A percentile compares a stretch with the other conserved stretches of the same genome.
These are phyloP conservation scores for Knoxia roxburghii DNA, from an alignment of 257 asterid genomes.

Conservation along the genomic window DNA sequence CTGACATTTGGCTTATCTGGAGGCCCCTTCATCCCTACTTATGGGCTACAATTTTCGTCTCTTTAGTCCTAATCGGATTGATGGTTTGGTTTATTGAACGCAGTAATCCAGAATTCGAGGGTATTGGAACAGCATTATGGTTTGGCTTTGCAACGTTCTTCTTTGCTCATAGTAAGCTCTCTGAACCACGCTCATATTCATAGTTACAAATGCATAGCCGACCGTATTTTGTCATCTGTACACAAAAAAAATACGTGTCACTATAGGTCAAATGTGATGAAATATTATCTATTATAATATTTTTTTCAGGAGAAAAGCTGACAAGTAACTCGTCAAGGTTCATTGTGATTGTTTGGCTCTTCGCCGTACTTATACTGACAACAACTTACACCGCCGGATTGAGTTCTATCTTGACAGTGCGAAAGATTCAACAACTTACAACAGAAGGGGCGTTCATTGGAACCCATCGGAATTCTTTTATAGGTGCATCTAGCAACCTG, in stretches of 20 bases:
- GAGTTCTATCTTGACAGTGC: conserved; percentile 43
- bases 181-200: background rate
- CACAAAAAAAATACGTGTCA: too few relatives aligned
- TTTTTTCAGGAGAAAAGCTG: conserved; percentile 43
- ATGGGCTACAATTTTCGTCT: conserved; percentile 30
- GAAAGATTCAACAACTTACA: conserved; percentile 23
- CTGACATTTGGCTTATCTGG: conserved; percentile 36
- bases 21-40: conserved; percentile 33
- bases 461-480: conserved; percentile 10
- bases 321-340: conserved; percentile 35
- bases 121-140: conserved; percentile 34
- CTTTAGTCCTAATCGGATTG: conserved; percentile 27
- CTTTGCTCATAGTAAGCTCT: conserved; percentile 30
- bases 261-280: too few relatives aligned
- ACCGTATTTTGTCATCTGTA: too few relatives aligned
- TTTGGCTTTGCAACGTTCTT: conserved; percentile 32
- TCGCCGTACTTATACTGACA: conserved; percentile 40
- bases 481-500: conserved; percentile 6
- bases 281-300: too few relatives aligned
- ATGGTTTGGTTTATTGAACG: conserved; percentile 44
- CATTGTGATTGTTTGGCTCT: conserved; percentile 38
- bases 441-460: conserved; percentile 28
- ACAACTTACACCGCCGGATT: conserved; percentile 42
- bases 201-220: too few relatives aligned
- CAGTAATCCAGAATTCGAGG: conserved; percentile 36